Percentiles rank a stretch among this genome's conserved stretches.
Evolutionary conservation across 805 yeast species (phyloP).

Genomic region (Saturnispora gosingensis): DNA sequence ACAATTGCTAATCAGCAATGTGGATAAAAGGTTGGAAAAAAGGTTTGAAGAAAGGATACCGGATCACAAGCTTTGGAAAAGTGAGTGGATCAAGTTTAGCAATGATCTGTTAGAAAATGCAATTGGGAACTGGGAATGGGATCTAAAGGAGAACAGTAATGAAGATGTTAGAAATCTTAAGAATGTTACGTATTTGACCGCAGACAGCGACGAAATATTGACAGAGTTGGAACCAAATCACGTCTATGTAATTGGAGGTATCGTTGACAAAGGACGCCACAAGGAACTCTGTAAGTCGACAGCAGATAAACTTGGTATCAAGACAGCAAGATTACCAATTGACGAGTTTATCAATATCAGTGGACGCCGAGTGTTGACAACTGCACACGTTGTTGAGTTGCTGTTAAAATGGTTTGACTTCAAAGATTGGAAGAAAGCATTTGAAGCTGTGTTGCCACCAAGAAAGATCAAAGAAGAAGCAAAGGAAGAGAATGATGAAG

Average conservation of each 20-base stretch:
- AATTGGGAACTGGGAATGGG: slow-evolving; percentile 21
- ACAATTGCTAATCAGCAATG: slow-evolving; percentile 51
- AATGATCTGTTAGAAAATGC: slow-evolving; percentile 29
- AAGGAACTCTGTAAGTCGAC: slow-evolving; percentile 71
- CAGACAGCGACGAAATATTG: slow-evolving; percentile 72
- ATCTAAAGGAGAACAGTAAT: slow-evolving; percentile 75
- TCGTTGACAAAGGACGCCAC: slow-evolving; percentile 90
- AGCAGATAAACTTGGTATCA: slow-evolving; percentile 63
- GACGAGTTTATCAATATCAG: slow-evolving; percentile 73
- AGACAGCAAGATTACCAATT: slow-evolving; percentile 76
- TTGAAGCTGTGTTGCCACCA: slow-evolving; percentile 78
- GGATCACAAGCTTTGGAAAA: slow-evolving; percentile 58
- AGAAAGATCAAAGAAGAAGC: slow-evolving; percentile 39
- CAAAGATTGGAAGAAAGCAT: slow-evolving; percentile 77
- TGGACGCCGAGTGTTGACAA: slow-evolving; percentile 84
- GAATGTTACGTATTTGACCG: slow-evolving; percentile 62
- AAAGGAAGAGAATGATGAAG: background rate
- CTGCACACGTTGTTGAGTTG: slow-evolving; percentile 90
- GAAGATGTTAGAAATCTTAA: slow-evolving; percentile 25
- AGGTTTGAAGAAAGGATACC: slow-evolving; percentile 60
- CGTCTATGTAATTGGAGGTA: slow-evolving; percentile 89
- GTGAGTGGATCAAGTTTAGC: slow-evolving; percentile 39
- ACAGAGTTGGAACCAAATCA: slow-evolving; percentile 54
- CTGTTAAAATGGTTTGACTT: slow-evolving; percentile 71
- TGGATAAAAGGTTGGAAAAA: slow-evolving; percentile 53